A percentile compares a stretch with the other conserved stretches of the same genome.
Evolutionary conservation across 768 basidiomycete genomes (phyloP).

Genomic region (Saitozyma sp.): DNA sequence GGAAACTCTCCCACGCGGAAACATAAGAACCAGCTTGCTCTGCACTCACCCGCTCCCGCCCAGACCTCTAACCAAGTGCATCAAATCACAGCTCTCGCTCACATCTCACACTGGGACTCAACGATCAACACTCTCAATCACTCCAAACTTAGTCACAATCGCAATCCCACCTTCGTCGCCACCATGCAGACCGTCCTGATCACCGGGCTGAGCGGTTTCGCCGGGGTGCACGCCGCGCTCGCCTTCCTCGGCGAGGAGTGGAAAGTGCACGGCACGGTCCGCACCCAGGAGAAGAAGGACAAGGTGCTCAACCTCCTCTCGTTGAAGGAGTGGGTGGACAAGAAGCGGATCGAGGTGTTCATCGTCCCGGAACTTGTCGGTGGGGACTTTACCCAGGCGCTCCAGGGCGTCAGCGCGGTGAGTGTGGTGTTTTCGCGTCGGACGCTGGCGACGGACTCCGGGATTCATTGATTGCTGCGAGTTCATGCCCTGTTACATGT

Average conservation of each 20-base stretch:
- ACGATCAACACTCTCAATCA: too few species aligned
- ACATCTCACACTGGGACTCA: too few species aligned
- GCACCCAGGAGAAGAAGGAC: conserved; percentile 29
- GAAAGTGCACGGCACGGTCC: conserved; percentile 46
- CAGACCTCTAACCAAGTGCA: too few species aligned
- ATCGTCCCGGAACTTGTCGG: conserved; percentile 39
- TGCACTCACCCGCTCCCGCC: too few species aligned
- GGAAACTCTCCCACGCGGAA: too few species aligned
- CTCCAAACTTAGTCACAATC: too few species aligned
- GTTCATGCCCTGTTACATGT: too few species aligned
- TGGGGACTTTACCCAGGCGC: conserved; percentile 37
- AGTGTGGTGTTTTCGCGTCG: neutral
- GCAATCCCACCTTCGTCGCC: neutral
- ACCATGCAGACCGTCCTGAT: conserved; percentile 38
- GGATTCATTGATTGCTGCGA: too few species aligned
- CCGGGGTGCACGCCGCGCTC: conserved; percentile 39
- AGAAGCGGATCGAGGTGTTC: conserved; percentile 27
- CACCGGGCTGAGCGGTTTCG: conserved; percentile 45
- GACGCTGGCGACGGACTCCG: too few species aligned
- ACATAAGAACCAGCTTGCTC: too few species aligned
- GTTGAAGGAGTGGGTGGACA: conserved; percentile 23
- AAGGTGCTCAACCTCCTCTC: conserved; percentile 17
- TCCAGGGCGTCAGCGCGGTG: conserved; percentile 37
- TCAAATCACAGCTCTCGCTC: too few species aligned
- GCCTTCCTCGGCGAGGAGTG: conserved; percentile 39